phyloP scores from a whole-genome alignment of 495 filamentous ascomycete species.

The Durotheca rogersii region DNA sequence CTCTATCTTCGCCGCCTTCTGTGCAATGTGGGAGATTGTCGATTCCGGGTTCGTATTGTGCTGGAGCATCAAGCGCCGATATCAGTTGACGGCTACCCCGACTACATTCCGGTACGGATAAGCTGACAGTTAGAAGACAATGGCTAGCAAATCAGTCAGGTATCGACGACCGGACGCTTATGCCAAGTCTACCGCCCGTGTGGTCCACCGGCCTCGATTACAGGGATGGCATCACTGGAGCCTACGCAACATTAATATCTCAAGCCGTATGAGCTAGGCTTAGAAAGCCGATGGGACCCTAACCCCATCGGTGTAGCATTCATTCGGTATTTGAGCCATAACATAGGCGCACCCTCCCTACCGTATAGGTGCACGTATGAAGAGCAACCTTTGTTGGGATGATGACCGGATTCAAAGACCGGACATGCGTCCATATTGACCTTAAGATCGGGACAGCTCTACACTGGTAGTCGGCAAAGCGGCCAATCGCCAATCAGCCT shows the following conservation, averaged over 20 bases:
- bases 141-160: not conserved
- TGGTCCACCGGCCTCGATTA: not conserved
- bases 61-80: not conserved
- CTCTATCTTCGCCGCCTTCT: not conserved
- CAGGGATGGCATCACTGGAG: not conserved
- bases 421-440: no score
- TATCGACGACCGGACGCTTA: not conserved
- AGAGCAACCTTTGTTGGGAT: no score
- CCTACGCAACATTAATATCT: not conserved
- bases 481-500: not conserved
- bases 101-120: not conserved
- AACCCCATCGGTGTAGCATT: not conserved
- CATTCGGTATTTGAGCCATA: not conserved
- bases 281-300: not conserved
- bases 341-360: not conserved
- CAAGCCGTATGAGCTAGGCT: not conserved
- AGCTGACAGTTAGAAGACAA: not conserved
- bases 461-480: not conserved
- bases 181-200: not conserved
- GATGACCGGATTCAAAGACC: no score
- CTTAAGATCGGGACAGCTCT: not conserved
- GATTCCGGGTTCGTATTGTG: conserved; percentile 2
- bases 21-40: conserved; percentile 15
- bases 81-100: conserved; percentile 7
- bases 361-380: no score